These are phyloP conservation scores for Thraustochytrium striatum DNA, from an alignment of 352 stramenopile genomes.

Conservation along the genomic window DNA sequence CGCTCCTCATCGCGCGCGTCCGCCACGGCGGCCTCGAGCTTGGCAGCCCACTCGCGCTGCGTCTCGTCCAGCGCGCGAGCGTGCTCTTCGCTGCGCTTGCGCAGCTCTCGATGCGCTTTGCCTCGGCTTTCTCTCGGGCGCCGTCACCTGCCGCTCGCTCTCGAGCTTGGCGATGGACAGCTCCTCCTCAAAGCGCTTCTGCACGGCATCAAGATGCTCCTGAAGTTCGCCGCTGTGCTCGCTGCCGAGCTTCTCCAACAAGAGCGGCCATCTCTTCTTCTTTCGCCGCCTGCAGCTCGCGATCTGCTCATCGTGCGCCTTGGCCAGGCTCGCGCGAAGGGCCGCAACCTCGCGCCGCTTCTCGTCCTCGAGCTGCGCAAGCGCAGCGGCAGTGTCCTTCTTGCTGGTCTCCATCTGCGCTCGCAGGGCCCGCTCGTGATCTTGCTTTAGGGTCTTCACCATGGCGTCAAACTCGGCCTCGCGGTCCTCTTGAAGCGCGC, in stretches of 20 bases:
- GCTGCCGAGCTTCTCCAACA: background rate
- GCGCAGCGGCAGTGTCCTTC: background rate
- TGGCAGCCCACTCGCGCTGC: background rate
- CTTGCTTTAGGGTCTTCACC: background rate
- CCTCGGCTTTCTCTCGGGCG: no score
- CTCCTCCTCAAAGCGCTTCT: background rate
- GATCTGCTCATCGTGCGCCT: background rate
- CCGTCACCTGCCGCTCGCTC: background rate
- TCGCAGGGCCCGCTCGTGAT: background rate
- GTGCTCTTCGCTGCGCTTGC: background rate
- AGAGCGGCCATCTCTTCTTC: background rate
- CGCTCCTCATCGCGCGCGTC: conserved; percentile 22
- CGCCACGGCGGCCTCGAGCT: conserved; percentile 12
- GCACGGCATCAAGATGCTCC: background rate
- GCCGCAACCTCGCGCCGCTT: background rate
- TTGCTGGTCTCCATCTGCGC: background rate
- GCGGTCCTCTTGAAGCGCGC: background rate
- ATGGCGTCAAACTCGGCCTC: background rate
- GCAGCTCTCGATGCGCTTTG: background rate
- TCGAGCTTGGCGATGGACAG: background rate
- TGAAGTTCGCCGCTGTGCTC: background rate
- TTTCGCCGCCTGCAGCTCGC: background rate
- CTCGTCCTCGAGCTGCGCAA: background rate
- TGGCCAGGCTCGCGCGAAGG: background rate
- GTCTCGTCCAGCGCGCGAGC: background rate